Base-by-base conservation (phyloP, 2,329 filamentous ascomycete genomes). In the Aureobasidium sp. region DNA sequence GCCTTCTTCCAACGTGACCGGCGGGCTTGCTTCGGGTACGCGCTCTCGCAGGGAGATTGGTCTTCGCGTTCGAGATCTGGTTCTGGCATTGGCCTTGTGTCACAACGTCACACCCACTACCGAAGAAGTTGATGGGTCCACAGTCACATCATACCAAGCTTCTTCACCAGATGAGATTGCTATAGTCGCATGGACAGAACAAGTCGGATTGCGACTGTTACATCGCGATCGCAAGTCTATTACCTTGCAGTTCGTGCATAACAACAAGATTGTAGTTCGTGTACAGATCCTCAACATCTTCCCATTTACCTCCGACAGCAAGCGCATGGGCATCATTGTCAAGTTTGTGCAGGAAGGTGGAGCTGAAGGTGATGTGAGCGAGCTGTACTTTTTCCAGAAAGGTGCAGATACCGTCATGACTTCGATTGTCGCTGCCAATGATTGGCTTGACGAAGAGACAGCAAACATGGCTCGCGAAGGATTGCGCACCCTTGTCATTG, bases 391-490 rank as follows among this genome's bases (percentile, higher is more conserved):
- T 75, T 97, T 93, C 70, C 92, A 99, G 69, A 99, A 99, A 74
- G 94, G 94, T 63, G 95, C 94, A 2, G 95, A 99, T 71, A 97
- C 94, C 0, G 93, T 99, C 64, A 99, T 99, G 95, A 84, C 87
- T n/a, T 82, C 87, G 3, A 97, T 99, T 65, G 94, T 99, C 37
- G 90, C 88, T 8, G 85, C 92, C 19, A 99, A 97, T 69, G 94
- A 99, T 76, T 99, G 94, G 95, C 84, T 99, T 0, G 94, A 99
- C 66, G 94, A 99, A 73, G 94, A 99, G 73, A 97, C 94, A 0
- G 90, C 90, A n/a, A 99, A 99, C 72, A 99, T 99, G 95, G 95
- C 95, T 6, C 86, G 94, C 50, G 95, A 99, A 78, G 94, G 94
- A 40, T 78, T 99, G 53, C 87, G 94, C 61, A 99, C 94, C 0